Conservation (phyloP, 345 rosid species). For the Aegle marmelos region DNA sequence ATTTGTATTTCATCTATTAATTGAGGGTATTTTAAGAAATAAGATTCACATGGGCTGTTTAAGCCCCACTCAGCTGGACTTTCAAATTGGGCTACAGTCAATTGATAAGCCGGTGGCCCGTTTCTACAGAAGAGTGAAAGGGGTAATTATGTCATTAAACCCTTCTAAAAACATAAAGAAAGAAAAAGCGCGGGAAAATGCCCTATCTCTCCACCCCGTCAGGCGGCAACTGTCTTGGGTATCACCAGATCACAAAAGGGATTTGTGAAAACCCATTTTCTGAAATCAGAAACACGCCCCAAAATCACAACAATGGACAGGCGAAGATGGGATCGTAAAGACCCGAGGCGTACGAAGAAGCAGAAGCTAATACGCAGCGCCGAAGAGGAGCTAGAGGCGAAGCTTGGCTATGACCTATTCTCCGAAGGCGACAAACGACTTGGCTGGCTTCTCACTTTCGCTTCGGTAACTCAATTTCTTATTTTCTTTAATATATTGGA, state of each 20-base stretch:
- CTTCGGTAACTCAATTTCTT: slow-evolving; percentile 53
- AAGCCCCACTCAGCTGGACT: no score
- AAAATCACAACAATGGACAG: slow-evolving; percentile 6
- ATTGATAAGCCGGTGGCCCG: not conserved
- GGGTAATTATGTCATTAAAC: not conserved
- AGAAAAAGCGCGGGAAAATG: slow-evolving; percentile 15
- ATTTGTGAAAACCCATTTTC: not conserved
- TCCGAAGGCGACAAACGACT: slow-evolving; percentile 88
- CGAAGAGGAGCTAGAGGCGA: slow-evolving; percentile 82
- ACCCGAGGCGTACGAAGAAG: slow-evolving; percentile 53
- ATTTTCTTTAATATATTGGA: not conserved
- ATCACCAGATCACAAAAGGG: not conserved
- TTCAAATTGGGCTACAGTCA: not conserved
- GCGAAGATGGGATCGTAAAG: slow-evolving; percentile 52
- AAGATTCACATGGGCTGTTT: no score
- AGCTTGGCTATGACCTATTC: slow-evolving; percentile 86
- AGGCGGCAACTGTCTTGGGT: not conserved
- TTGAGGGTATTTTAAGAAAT: no score
- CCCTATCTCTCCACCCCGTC: not conserved
- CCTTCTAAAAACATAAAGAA: not conserved
- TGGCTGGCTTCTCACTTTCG: slow-evolving; percentile 84
- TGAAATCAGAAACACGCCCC: not conserved
- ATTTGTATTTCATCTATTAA: no score
- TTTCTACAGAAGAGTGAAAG: not conserved
- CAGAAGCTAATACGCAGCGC: slow-evolving; percentile 63